Percentiles rank a stretch among this genome's conserved stretches.
phyloP scores from a whole-genome alignment of 257 asterid genomes.

The Solanum etuberosum region DNA sequence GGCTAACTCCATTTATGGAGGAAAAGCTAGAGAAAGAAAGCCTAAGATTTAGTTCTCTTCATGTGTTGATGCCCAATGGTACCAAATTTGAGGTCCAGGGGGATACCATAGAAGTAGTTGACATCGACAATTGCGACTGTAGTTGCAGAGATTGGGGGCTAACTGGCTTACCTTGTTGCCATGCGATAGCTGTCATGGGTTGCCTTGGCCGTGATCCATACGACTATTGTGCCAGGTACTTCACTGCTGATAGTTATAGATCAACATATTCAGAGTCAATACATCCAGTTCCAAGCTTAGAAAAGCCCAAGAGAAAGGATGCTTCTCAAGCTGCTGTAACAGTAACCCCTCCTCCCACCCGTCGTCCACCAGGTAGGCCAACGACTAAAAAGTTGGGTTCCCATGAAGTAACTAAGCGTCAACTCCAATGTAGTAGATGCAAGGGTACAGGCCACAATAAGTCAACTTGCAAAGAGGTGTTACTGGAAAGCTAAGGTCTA shows the following conservation, averaged over 20 bases:
- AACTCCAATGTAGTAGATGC: slow-evolving; percentile 89
- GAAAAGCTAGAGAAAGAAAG: slow-evolving; percentile 58
- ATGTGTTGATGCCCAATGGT: slow-evolving; percentile 30
- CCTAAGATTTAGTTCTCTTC: slow-evolving; percentile 37
- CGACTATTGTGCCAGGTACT: slow-evolving; percentile 65
- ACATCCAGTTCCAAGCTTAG: slow-evolving; percentile 44
- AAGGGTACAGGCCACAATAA: slow-evolving; percentile 93
- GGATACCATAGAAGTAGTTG: slow-evolving; percentile 57
- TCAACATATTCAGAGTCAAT: slow-evolving; percentile 63
- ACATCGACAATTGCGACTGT: slow-evolving; percentile 53
- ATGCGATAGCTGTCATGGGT: slow-evolving; percentile 56
- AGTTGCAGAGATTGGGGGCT: slow-evolving; percentile 74
- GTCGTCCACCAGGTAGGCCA: slow-evolving; percentile 94
- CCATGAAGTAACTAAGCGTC: slow-evolving; percentile 57
- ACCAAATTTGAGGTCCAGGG: slow-evolving; percentile 68
- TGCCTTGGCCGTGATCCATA: slow-evolving; percentile 43
- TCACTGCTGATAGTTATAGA: slow-evolving; percentile 54
- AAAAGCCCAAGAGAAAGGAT: slow-evolving; percentile 31
- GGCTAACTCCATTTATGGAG: slow-evolving; percentile 82
- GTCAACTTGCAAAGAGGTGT: slow-evolving; percentile 79
- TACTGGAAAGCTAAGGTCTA: slow-evolving; percentile 39
- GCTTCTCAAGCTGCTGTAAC: slow-evolving; percentile 37
- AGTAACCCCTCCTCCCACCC: slow-evolving; percentile 82
- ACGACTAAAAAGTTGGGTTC: slow-evolving; percentile 57
- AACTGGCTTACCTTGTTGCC: slow-evolving; percentile 82